phyloP scores from a whole-genome alignment of 1,284 basidiomycete genomes.

The Fomitopsis betulina region DNA sequence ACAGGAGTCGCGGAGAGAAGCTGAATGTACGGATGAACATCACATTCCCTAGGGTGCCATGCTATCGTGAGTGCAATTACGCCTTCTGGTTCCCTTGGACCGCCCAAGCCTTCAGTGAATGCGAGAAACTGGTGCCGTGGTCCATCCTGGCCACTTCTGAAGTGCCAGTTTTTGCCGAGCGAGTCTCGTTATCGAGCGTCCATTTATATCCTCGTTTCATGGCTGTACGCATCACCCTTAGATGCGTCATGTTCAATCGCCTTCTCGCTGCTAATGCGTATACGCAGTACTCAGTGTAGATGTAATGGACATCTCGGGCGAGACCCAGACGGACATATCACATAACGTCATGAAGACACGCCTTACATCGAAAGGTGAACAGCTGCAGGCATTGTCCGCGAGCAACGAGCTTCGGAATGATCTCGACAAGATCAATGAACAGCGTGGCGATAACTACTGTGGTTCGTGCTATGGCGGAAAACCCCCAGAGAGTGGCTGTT shows the following conservation, averaged over 20 bases:
- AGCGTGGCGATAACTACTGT: constrained; percentile 69
- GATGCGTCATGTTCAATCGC: not conserved
- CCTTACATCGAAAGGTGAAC: constrained; percentile 56
- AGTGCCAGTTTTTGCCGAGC: no score
- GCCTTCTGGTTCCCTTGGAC: not conserved
- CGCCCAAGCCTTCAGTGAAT: not conserved
- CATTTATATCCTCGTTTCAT: no score
- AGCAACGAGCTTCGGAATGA: constrained; percentile 78
- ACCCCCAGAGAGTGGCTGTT: constrained; percentile 82
- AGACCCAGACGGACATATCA: constrained; percentile 85
- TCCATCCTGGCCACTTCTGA: not conserved
- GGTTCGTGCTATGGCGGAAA: constrained; percentile 97
- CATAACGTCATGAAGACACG: constrained; percentile 90
- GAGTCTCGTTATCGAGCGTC: no score
- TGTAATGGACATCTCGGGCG: constrained; percentile 97
- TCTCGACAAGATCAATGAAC: constrained; percentile 71
- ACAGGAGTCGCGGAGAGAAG: constrained; percentile 92
- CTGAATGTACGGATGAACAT: constrained; percentile 90
- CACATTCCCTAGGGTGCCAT: constrained; percentile 95
- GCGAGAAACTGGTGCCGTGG: not conserved
- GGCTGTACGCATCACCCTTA: not conserved
- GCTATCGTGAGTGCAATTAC: constrained; percentile 72
- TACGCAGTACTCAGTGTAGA: constrained; percentile 84
- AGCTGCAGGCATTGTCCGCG: constrained; percentile 46
- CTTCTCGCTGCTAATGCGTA: not conserved